phyloP scores from a whole-genome alignment of 208 protist genomes.

The Wallacemonas rigidus region DNA sequence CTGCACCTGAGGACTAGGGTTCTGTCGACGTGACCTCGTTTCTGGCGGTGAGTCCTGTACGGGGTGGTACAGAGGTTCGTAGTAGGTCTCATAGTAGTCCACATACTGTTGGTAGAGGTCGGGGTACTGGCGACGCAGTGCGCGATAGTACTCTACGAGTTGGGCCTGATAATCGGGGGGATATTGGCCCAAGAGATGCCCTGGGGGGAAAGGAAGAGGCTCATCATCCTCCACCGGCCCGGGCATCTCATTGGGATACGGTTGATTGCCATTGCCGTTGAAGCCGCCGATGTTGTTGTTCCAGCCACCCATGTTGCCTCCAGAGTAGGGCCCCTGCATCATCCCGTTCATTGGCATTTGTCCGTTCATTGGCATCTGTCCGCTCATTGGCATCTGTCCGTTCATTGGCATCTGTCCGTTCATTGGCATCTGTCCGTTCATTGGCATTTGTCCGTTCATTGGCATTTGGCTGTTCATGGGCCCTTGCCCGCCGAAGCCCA shows the following conservation, averaged over 20 bases:
- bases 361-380: slow-evolving; percentile 13
- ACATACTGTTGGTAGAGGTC: slow-evolving; percentile 63
- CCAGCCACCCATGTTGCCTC: slow-evolving; percentile 9
- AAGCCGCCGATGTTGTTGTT: slow-evolving; percentile 35
- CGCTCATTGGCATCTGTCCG: slow-evolving; percentile 24
- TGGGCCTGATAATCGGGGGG: slow-evolving; percentile 51
- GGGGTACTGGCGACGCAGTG: slow-evolving; percentile 48
- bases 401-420: neutral
- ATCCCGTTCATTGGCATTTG: slow-evolving; percentile 11
- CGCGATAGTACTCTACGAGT: slow-evolving; percentile 50
- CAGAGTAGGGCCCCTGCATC: slow-evolving; percentile 14
- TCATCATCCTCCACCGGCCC: slow-evolving; percentile 25
- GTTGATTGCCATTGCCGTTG: slow-evolving; percentile 13
- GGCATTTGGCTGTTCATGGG: slow-evolving; percentile 20
- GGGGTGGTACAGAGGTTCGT: slow-evolving; percentile 36
- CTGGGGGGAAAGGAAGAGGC: slow-evolving; percentile 49
- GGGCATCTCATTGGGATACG: slow-evolving; percentile 20
- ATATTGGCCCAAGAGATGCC: slow-evolving; percentile 49
- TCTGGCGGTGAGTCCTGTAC: slow-evolving; percentile 5
- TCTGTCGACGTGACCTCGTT: neutral
- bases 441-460: neutral
- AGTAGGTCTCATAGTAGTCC: slow-evolving; percentile 55
- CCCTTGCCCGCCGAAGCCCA: neutral
- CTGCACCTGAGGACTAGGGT: neutral
- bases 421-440: slow-evolving; percentile 21